Evolutionary conservation across 208 protist genomes (phyloP), one percentile per base, ranked within the genome.

Genomic region (Leishmania arabica): DNA sequence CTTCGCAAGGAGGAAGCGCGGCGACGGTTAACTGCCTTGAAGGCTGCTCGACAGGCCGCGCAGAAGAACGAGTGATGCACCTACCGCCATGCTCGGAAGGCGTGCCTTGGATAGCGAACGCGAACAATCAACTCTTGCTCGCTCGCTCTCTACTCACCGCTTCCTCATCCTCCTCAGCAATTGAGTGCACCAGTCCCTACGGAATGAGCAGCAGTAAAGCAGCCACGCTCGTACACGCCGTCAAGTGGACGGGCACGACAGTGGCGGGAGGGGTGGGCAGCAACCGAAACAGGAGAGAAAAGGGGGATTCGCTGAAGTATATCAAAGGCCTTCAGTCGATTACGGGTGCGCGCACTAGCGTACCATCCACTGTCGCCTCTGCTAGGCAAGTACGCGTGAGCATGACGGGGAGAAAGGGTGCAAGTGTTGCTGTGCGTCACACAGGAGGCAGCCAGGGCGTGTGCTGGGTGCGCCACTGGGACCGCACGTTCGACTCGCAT

Each of bases 1-100:
- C 77, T 80, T 40, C 88, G 82, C 54, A 91, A 90, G 73, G 84
- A 88, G 73, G 88, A 84, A 17, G 86, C 90, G 69, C 90, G 90
- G 37, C 87, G 85, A 45, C 88, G 90, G 8, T 69, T 95, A 31
- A 85, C 85, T 15, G 86, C 83, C 11, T 54, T 95, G n/a, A 90
- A 91, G 70, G 83, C 79, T 49, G 84, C 81, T n/a, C 77, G 77
- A 1, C 62, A 68, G 64, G 72, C 82, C 11, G 82, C 72, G 1
- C 71, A 77, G 47, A 64, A 80, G 34, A 51, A 74, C 19, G 58
- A 69, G 15, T 81, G 47, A 77, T 3, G 24, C 71, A 45, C 71
- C 6, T 1, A 60, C 49, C 24, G 31, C 24, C 45, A 45, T 37
- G 15, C 31, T 21, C 17, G 40, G 37, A 70, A 21, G 37, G 65